Evolutionary conservation across 495 filamentous ascomycete species (phyloP).

Genomic region (Podospora fimiseda): DNA sequence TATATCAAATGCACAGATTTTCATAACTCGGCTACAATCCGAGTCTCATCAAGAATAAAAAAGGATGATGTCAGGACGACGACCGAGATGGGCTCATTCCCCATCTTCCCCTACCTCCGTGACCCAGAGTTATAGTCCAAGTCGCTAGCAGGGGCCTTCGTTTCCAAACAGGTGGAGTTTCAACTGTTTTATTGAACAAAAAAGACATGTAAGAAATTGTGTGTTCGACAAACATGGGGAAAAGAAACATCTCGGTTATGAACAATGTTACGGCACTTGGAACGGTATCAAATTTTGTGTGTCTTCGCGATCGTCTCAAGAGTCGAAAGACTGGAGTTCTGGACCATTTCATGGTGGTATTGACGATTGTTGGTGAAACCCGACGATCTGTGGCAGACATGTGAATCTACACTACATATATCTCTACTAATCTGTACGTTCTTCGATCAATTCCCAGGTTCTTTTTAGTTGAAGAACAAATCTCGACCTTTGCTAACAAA

Average conservation of each 20-base stretch:
- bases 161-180: slow-evolving; percentile 1
- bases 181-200: neutral
- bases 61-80: neutral
- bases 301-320: neutral
- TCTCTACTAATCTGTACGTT: too few relatives aligned
- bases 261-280: neutral
- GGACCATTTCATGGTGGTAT: too few relatives aligned
- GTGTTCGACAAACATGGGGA: neutral
- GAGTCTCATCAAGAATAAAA: neutral
- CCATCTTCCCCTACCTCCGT: too few relatives aligned
- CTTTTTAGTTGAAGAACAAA: too few relatives aligned
- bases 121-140: neutral
- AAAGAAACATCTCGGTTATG: neutral
- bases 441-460: too few relatives aligned
- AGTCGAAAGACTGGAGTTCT: too few relatives aligned
- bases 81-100: neutral
- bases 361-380: too few relatives aligned
- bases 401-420: too few relatives aligned
- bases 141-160: neutral
- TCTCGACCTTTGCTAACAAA: too few relatives aligned
- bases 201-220: too few relatives aligned
- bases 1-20: too few relatives aligned
- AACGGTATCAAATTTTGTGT: neutral
- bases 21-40: neutral
- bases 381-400: too few relatives aligned